Base-by-base conservation (phyloP, 805 yeast genomes). In the Maudiozyma serrabonitensis region DNA sequence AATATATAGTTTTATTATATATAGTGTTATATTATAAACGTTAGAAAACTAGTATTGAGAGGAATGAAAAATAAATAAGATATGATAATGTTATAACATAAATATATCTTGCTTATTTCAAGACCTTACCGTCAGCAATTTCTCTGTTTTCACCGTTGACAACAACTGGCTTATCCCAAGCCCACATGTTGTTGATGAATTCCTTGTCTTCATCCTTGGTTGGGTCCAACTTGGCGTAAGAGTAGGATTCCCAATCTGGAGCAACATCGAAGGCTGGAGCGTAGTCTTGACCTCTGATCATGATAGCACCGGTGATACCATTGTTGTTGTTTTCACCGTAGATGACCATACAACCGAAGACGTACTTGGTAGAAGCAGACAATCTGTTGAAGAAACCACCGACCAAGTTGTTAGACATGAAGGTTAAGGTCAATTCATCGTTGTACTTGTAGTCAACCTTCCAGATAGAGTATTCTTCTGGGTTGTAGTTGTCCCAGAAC, bases 381-480 rank as follows among this genome's bases (percentile, higher is more conserved):
- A 91, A 80, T 78, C 99, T 87, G 86, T 82, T 82, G 84, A 91
- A 87, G 85, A 91, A 91, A 68, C 98, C 98, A 69, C 97, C 98
- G 67, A 93, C 77, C 73, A 88, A 81, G 82, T 91, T 91, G 84
- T 89, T 89, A 63, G 98, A 87, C 98, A 93, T 93, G 79, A 91
- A 91, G 59, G 96, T 86, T 73, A 86, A 75, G 60, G 97, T 91
- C 72, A 91, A 81, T 79, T 91, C 99, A 63, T 91, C 98, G 74
- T 93, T 90, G 80, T 93, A 91, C 80, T 87, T 89, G 90, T 85
- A 91, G 69, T 81, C 95, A 64, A 90, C 95, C 79, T 79, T 87
- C 88, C 88, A 91, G 63, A 91, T 71, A 50, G 98, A 90, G 88
- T 90, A 91, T 74, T 91, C 98, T 57, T 81, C 77, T 57, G 93